Conservation (phyloP, 371 early-diverging fungal species). For the Mortierella sp. region DNA sequence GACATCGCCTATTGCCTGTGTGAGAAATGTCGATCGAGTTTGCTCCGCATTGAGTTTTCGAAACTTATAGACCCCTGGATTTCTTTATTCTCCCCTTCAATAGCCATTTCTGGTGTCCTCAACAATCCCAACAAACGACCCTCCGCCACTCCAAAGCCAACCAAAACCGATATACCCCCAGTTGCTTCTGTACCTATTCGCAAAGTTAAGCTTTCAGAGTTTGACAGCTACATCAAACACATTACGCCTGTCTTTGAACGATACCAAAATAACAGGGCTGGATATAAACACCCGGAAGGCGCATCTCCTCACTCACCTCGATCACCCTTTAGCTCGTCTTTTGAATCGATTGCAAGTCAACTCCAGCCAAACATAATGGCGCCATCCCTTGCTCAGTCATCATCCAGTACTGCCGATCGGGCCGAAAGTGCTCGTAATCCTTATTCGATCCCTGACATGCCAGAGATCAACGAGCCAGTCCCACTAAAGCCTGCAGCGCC, state of each 20-base stretch:
- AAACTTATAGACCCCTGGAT: not conserved
- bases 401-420: conserved; percentile 16
- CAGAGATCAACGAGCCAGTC: conserved; percentile 54
- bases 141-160: conserved; percentile 57
- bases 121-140: conserved; percentile 68
- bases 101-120: conserved; percentile 61
- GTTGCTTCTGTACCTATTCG: conserved; percentile 74
- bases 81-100: conserved; percentile 2
- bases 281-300: conserved; percentile 24
- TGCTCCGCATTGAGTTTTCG: conserved; percentile 1
- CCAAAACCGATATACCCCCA: conserved; percentile 73
- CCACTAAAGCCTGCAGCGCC: conserved; percentile 53
- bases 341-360: conserved; percentile 36
- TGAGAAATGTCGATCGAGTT: not conserved
- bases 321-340: conserved; percentile 41
- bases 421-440: conserved; percentile 61
- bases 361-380: conserved; percentile 36
- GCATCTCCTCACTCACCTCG: conserved; percentile 38
- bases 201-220: conserved; percentile 68
- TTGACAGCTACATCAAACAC: conserved; percentile 71
- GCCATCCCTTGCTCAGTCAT: conserved; percentile 35
- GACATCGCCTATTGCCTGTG: not conserved
- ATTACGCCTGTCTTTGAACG: conserved; percentile 70
- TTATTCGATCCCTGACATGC: conserved; percentile 67
- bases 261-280: conserved; percentile 64